Base-by-base conservation (phyloP, 2,329 filamentous ascomycete species). In the Fusarium annulatum region DNA sequence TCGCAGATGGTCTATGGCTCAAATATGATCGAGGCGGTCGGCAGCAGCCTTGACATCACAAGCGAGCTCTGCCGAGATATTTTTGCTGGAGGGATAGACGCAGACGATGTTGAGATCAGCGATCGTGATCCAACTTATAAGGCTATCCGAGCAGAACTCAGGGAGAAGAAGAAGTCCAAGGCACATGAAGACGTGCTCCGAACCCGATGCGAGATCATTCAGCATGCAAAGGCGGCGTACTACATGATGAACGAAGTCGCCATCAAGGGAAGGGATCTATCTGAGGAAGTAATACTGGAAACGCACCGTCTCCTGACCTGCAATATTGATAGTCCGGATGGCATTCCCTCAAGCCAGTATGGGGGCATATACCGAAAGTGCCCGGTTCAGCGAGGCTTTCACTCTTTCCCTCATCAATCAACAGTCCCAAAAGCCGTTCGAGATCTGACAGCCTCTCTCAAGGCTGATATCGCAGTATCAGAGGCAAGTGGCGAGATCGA, bases 381-480 rank as follows among this genome's bases (percentile, higher is more conserved):
- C 18, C 33, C 49, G 0, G 49, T 53, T 0, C 49, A 53, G 0
- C 49, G 49, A 28, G 49, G 49, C 14, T 38, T 53, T 4, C 23
- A 53, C 33, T 53, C 23, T 1, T 53, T 53, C 18, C 49, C 49
- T 2, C 33, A 53, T 12, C 49, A 53, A 6, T 0, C 12, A 1
- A 9, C 0, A 1, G 33, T 58, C 21, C 33, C 56, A 14, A 36
- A 28, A 0, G 76, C 75, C 1, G 80, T 83, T 72, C 43, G 36
- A 2, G 21, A 52, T 0, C 49, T 80, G 51, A 61, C 79, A 0
- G 9, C 3, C 2, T 67, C 75, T 1, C 57, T 80, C 4, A 49
- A 73, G 1, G 12, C 26, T 0, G 79, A 82, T 11, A 67, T 82
- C 36, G 16, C 21, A 2, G 26, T 26, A 6, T 26, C 16, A n/a